phyloP scores from a whole-genome alignment of 495 filamentous ascomycete species.

The Tricharina praecox region DNA sequence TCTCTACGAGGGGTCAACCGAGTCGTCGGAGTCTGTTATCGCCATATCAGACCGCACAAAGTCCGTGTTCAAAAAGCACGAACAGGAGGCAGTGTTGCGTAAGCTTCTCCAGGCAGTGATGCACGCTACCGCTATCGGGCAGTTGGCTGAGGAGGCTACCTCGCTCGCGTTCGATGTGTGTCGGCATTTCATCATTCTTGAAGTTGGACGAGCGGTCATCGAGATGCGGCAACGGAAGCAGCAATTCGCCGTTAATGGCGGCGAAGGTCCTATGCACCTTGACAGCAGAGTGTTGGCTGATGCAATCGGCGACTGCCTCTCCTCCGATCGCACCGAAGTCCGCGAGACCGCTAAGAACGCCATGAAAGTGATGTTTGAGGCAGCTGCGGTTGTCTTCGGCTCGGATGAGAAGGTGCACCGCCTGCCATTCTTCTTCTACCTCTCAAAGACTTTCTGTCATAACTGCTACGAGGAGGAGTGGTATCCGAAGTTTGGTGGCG shows the following conservation, averaged over 20 bases:
- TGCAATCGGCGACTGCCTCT: slow-evolving; percentile 69
- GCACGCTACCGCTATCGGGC: slow-evolving; percentile 65
- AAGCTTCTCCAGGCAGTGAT: slow-evolving; percentile 78
- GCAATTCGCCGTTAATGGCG: slow-evolving; percentile 63
- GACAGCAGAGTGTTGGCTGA: slow-evolving; percentile 76
- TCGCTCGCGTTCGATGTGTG: slow-evolving; percentile 61
- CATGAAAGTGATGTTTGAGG: slow-evolving; percentile 57
- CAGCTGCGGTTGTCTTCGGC: slow-evolving; percentile 68
- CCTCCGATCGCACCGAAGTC: slow-evolving; percentile 61
- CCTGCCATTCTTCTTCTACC: slow-evolving; percentile 64
- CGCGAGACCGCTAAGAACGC: slow-evolving; percentile 69
- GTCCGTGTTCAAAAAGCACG: slow-evolving; percentile 69
- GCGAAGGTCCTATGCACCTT: slow-evolving; percentile 71
- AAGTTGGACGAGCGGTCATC: slow-evolving; percentile 62
- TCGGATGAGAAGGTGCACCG: slow-evolving; percentile 47
- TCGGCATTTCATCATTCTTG: slow-evolving; percentile 79
- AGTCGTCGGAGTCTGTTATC: slow-evolving; percentile 42
- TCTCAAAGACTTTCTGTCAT: slow-evolving; percentile 72
- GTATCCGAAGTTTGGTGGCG: slow-evolving; percentile 90
- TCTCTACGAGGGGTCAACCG: slow-evolving; percentile 49
- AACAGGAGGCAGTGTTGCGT: slow-evolving; percentile 62
- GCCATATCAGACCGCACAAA: slow-evolving; percentile 58
- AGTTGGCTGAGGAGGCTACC: slow-evolving; percentile 55
- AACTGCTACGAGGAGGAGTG: slow-evolving; percentile 93
- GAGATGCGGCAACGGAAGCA: slow-evolving; percentile 53